Evolutionary conservation across 2,329 filamentous ascomycete genomes (phyloP).

Genomic region (Parastagonospora avenae): DNA sequence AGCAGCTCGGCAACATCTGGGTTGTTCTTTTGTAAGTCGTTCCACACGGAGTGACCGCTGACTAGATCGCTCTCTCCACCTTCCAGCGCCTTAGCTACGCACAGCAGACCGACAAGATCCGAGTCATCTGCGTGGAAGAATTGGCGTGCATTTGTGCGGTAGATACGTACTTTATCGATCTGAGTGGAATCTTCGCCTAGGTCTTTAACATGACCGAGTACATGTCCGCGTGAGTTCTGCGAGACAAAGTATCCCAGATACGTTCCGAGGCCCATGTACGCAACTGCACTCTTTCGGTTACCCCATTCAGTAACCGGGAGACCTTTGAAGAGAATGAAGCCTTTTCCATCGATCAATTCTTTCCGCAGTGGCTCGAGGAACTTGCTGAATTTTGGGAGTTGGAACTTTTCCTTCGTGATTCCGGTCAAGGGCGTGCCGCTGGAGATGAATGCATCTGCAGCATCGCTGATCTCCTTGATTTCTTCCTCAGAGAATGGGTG

Average conservation of each 20-base stretch:
- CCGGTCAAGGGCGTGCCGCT: conserved; percentile 71
- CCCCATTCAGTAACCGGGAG: conserved; percentile 80
- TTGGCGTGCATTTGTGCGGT: conserved; percentile 83
- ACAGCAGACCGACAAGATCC: conserved; percentile 83
- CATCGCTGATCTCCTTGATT: conserved; percentile 67
- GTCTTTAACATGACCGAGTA: conserved; percentile 89
- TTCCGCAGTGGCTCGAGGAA: conserved; percentile 63
- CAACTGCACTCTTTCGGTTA: conserved; percentile 71
- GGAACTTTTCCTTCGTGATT: conserved; percentile 70
- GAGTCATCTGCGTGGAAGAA: conserved; percentile 86
- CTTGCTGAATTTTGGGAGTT: conserved; percentile 60
- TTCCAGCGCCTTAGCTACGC: conserved; percentile 76
- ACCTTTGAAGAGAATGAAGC: conserved; percentile 87
- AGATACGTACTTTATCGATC: conserved; percentile 88
- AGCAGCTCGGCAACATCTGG: conserved; percentile 79
- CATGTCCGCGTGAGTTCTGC: conserved; percentile 84
- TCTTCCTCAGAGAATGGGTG: conserved; percentile 71
- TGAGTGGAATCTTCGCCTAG: conserved; percentile 79
- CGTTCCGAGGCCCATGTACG: conserved; percentile 82
- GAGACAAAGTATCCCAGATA: conserved; percentile 87
- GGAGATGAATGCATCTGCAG: conserved; percentile 72
- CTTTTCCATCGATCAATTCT: conserved; percentile 80
- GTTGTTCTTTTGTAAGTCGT: conserved; percentile 73
- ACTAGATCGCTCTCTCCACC: conserved; percentile 85
- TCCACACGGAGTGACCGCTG: conserved; percentile 80